Base-by-base conservation (phyloP, 2,329 filamentous ascomycete species). In the Xylogone sp. region DNA sequence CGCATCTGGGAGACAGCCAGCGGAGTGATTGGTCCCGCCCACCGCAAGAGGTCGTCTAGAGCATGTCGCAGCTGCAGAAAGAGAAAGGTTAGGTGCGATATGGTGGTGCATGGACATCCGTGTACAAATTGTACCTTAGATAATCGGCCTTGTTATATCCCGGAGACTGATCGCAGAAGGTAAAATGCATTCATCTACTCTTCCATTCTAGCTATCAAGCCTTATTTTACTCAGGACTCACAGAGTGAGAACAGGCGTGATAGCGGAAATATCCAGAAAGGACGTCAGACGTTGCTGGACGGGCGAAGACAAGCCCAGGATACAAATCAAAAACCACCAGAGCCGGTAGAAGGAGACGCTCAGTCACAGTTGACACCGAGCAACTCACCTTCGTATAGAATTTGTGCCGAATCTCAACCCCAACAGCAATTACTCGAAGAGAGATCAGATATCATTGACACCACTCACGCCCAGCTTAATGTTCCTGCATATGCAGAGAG, bases 81-180 rank as follows among this genome's bases (percentile, higher is more conserved):
- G 27, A 55, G 53, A 42, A 55, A 55, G 43, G 53, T 55, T 9
- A 46, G 53, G 22, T 55, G 53, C 34, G 53, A 55, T 27, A 34
- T 53, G 19, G 29, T 48, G 27, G 24, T 31, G 13, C 42, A 53
- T 29, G 53, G 53, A 24, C 22, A 43, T 16, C 53, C 53, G 8
- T 55, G 53, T 48, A 43, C 45, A 4, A 55, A 55, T 53, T 55
- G 53, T 21, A 45, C 42, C 72, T 39, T 39, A 16, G 34, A 39
- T 16, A 39, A 16, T 16, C 34, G 34, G 8, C 12, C 8, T 7
- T 39, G 34, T 16, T 39, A 16, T 16, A 16, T 39, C 13, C 34
- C 34, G n/a, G 12, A 39, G 13, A 39, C n/a, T 16, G 34, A 39
- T 39, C 34, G 34, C n/a, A 7, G 34, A 39, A 39, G 34, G 34